These are phyloP conservation scores for Papilionanthe hybrid DNA, from an alignment of 116 monocot species.

Conservation along the genomic window DNA sequence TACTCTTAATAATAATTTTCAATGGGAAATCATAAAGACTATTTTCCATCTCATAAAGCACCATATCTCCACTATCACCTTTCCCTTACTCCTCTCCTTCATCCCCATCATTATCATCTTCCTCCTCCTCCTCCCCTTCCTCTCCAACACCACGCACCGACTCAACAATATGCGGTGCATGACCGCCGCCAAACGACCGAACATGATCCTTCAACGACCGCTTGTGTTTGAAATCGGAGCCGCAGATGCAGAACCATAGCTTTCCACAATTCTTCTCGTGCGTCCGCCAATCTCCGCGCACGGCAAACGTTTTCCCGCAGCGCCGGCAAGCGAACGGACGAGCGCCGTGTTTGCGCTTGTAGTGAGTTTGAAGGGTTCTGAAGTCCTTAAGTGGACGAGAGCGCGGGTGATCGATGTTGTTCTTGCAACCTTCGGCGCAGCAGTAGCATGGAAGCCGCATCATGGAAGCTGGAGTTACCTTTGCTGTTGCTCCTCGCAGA, in stretches of 20 bases:
- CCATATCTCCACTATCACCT: background rate
- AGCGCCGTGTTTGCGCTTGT: slow-evolving; percentile 81
- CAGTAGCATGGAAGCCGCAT: slow-evolving; percentile 91
- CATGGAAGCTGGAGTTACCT: slow-evolving; percentile 23
- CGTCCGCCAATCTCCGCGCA: slow-evolving; percentile 48
- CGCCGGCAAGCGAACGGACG: slow-evolving; percentile 62
- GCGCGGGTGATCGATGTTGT: slow-evolving; percentile 89
- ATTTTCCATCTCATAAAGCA: background rate
- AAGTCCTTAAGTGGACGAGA: slow-evolving; percentile 88
- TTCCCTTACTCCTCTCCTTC: background rate
- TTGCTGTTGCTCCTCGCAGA: slow-evolving; percentile 26
- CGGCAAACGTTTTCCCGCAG: slow-evolving; percentile 51
- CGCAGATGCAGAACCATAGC: slow-evolving; percentile 53
- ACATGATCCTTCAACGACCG: slow-evolving; percentile 50
- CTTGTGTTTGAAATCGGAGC: slow-evolving; percentile 51
- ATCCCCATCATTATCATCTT: slow-evolving; percentile 18
- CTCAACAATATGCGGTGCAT: slow-evolving; percentile 41
- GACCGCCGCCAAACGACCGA: slow-evolving; percentile 40
- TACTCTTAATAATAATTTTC: background rate
- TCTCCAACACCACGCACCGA: slow-evolving; percentile 16
- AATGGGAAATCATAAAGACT: too few relatives aligned
- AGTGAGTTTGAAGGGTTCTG: slow-evolving; percentile 96
- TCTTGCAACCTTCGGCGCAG: slow-evolving; percentile 83
- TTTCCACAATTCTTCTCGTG: slow-evolving; percentile 55
- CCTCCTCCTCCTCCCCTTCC: slow-evolving; percentile 35